A percentile compares a stretch with the other conserved stretches of the same genome.
Conservation (phyloP, 148 eudicot species). For the Persicaria tinctoria region DNA sequence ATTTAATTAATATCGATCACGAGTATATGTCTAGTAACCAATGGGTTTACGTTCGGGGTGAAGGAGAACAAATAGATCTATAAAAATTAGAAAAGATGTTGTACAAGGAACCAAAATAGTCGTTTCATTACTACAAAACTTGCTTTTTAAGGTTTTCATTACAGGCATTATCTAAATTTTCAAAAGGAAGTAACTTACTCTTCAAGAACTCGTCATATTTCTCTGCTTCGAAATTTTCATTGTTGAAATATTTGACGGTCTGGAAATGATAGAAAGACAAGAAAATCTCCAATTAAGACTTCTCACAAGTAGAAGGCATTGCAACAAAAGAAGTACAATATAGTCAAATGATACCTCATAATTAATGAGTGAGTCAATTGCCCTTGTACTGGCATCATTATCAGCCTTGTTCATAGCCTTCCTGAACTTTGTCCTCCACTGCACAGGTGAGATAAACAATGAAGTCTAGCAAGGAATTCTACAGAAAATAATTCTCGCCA, state of each 20-base stretch:
- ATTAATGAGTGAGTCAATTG: slow-evolving; percentile 86
- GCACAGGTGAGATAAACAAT: slow-evolving; percentile 18
- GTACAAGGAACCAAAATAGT: not conserved
- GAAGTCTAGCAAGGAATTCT: not conserved
- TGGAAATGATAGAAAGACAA: slow-evolving; percentile 22
- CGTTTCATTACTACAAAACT: not conserved
- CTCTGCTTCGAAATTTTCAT: slow-evolving; percentile 74
- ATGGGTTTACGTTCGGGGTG: not conserved
- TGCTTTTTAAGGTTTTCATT: not conserved
- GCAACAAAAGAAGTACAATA: slow-evolving; percentile 8
- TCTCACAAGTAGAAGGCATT: not conserved
- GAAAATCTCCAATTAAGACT: slow-evolving; percentile 5
- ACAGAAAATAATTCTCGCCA: not conserved
- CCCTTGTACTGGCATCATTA: slow-evolving; percentile 93
- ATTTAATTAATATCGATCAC: not conserved
- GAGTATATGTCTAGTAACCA: not conserved
- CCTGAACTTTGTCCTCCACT: slow-evolving; percentile 98
- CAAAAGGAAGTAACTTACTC: slow-evolving; percentile 50
- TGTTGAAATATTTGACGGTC: slow-evolving; percentile 98
- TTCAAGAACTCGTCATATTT: slow-evolving; percentile 76
- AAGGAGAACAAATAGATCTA: not conserved
- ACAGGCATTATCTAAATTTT: not conserved
- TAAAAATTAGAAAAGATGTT: not conserved
- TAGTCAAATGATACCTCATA: slow-evolving; percentile 55
- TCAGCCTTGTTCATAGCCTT: slow-evolving; percentile 98